Percentiles rank a stretch among this genome's conserved stretches.
phyloP scores from a whole-genome alignment of 1,284 basidiomycete species.

The Tylopilus sp. region DNA sequence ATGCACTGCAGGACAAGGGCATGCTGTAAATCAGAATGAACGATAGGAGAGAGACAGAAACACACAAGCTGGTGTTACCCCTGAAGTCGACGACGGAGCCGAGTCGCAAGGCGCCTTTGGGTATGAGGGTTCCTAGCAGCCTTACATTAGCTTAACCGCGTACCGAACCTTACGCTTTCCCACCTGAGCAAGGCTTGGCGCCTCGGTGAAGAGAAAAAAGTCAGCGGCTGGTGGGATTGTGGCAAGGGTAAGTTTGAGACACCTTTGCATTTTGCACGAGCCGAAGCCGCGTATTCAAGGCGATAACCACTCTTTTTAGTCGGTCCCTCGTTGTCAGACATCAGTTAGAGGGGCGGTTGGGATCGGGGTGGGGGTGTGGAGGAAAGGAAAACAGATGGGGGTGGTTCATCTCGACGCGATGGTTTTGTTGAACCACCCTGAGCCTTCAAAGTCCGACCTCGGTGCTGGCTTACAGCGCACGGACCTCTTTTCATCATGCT shows the following conservation, averaged over 20 bases:
- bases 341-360: constrained; percentile 30
- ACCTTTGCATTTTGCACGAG: constrained; percentile 84
- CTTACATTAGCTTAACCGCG: constrained; percentile 15
- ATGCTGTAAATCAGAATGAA: not conserved
- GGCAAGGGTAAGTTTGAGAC: constrained; percentile 24
- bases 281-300: constrained; percentile 67
- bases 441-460: constrained; percentile 37
- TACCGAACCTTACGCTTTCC: constrained; percentile 11
- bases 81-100: constrained; percentile 75
- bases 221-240: constrained; percentile 17
- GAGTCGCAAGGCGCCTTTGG: constrained; percentile 70
- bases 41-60: constrained; percentile 22
- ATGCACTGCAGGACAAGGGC: constrained; percentile 45
- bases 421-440: constrained; percentile 39
- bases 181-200: constrained; percentile 73
- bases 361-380: constrained; percentile 18
- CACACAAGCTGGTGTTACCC: constrained; percentile 70
- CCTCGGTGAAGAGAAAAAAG: constrained; percentile 42
- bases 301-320: constrained; percentile 63
- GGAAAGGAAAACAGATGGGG: constrained; percentile 28
- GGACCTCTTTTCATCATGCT: constrained; percentile 33
- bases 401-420: constrained; percentile 40
- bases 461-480: constrained; percentile 32
- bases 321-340: constrained; percentile 55
- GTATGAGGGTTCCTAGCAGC: constrained; percentile 59